phyloP scores from a whole-genome alignment of 345 rosid genomes.

The Eucalyptus virginea region DNA sequence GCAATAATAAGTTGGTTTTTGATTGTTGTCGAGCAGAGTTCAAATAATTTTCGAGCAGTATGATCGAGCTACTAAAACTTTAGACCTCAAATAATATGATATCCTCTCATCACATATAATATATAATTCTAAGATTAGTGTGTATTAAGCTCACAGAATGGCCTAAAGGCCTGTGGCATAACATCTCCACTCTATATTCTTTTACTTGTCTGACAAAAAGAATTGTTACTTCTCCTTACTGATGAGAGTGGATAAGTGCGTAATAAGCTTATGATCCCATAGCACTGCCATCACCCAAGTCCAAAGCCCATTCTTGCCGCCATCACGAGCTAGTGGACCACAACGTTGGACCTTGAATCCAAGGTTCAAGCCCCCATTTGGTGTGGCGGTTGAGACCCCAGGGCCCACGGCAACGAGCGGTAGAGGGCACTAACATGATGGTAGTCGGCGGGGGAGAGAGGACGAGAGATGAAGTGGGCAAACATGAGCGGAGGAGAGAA shows the following conservation, averaged over 20 bases:
- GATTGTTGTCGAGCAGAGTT: background rate
- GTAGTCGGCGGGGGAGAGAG: background rate
- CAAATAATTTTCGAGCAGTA: background rate
- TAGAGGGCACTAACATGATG: background rate
- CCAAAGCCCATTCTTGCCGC: background rate
- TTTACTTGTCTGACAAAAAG: background rate
- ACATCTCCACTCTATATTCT: background rate
- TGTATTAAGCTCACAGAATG: background rate
- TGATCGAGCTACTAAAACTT: background rate
- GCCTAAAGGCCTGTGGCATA: background rate
- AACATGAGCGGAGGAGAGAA: background rate
- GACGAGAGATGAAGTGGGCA: background rate
- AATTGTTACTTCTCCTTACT: background rate
- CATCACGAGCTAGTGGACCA: background rate
- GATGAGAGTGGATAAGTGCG: background rate
- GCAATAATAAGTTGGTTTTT: background rate
- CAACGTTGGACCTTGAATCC: background rate
- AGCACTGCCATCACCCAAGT: background rate
- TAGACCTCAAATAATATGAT: background rate
- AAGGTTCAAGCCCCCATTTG: background rate
- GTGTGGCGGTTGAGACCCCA: background rate
- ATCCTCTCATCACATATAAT: background rate
- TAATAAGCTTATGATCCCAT: background rate
- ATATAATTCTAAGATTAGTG: background rate
- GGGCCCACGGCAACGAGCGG: background rate